A percentile compares a stretch with the other conserved stretches of the same genome.
phyloP scores from a whole-genome alignment of 2,329 filamentous ascomycete genomes.

The Botryotinia convoluta region DNA sequence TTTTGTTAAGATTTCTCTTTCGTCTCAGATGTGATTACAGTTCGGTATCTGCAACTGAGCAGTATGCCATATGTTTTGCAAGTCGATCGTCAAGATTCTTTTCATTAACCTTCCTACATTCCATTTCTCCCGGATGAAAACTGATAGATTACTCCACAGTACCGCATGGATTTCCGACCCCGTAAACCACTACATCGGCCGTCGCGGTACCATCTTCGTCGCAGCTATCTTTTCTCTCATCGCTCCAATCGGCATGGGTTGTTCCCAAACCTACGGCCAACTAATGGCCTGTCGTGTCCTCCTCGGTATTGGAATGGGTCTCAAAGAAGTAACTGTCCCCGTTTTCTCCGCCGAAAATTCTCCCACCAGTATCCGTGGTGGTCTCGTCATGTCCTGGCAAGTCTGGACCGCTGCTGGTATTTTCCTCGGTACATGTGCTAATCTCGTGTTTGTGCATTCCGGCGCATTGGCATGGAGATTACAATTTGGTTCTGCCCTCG shows the following conservation, averaged over 20 bases:
- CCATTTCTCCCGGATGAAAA: not conserved
- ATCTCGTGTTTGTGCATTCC: constrained; percentile 59
- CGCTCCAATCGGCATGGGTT: constrained; percentile 58
- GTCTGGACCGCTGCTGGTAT: constrained; percentile 61
- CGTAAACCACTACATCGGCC: constrained; percentile 56
- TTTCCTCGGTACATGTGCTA: constrained; percentile 64
- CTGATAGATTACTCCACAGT: constrained; percentile 3
- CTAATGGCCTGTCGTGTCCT: constrained; percentile 56
- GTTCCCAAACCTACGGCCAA: constrained; percentile 58
- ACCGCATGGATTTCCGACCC: constrained; percentile 62
- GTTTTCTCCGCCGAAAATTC: constrained; percentile 56
- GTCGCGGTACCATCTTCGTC: constrained; percentile 63
- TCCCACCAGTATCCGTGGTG: constrained; percentile 53
- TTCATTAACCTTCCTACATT: not conserved
- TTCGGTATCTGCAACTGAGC: not conserved
- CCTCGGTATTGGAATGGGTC: constrained; percentile 60
- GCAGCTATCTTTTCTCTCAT: constrained; percentile 61
- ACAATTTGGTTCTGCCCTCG: constrained; percentile 62
- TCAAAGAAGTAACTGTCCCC: constrained; percentile 51
- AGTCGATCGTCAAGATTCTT: not conserved
- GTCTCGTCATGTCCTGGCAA: constrained; percentile 53
- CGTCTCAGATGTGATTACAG: not conserved
- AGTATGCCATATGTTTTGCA: not conserved
- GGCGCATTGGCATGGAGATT: constrained; percentile 61
- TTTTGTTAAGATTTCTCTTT: not conserved